phyloP scores from a whole-genome alignment of 192 early-diverging fungal genomes.

The Podila epicladia region DNA sequence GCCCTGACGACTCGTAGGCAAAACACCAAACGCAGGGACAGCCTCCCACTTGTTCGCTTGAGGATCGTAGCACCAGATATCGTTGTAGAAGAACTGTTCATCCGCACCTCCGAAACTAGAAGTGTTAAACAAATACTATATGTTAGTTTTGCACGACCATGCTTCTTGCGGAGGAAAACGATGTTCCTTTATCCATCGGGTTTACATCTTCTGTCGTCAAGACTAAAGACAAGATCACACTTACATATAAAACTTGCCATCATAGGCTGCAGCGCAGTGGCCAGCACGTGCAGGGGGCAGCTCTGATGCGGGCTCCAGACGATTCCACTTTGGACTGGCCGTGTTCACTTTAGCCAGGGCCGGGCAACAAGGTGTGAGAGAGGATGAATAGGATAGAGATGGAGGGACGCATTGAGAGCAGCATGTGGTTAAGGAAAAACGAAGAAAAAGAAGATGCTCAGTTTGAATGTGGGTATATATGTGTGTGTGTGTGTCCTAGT shows the following conservation, averaged over 20 bases:
- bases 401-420: not conserved
- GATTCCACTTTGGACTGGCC: constrained; percentile 40
- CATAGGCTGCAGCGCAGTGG: constrained; percentile 44
- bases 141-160: not conserved
- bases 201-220: not conserved
- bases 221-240: not conserved
- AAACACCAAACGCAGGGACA: constrained; percentile 55
- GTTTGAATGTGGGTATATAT: not conserved
- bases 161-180: too few species aligned
- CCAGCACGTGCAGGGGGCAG: constrained; percentile 51
- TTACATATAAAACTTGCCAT: constrained; percentile 51
- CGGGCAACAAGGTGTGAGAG: not conserved
- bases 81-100: constrained; percentile 61
- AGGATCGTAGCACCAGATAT: constrained; percentile 66
- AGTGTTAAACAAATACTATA: not conserved
- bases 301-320: constrained; percentile 48
- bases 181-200: too few species aligned
- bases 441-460: constrained; percentile 1
- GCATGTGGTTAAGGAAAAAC: not conserved
- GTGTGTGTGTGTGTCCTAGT: too few species aligned
- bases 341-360: constrained; percentile 30
- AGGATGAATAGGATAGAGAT: not conserved
- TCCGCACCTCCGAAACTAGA: constrained; percentile 65
- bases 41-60: constrained; percentile 54
- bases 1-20: constrained; percentile 58